Conservation (phyloP, 257 asterid species). For the Penstemon eatonii region DNA sequence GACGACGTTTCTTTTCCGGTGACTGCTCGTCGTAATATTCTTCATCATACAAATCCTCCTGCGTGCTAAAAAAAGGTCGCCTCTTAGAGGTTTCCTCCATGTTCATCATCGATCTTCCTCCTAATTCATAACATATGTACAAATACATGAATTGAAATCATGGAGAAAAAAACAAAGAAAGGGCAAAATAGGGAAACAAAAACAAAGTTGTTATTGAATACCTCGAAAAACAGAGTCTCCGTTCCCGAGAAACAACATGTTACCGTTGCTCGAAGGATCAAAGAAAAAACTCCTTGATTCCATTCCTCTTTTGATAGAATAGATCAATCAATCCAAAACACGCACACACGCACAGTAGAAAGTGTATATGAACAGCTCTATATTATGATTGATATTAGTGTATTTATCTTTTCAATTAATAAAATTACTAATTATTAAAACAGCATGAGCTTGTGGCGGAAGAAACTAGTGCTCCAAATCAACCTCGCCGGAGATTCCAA, state of each 20-base stretch:
- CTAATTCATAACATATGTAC: constrained; percentile 26
- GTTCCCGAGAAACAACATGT: constrained; percentile 70
- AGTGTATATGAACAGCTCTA: constrained; percentile 32
- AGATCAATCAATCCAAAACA: constrained; percentile 29
- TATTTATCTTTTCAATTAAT: background rate
- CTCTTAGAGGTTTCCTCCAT: constrained; percentile 72
- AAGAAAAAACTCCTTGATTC: constrained; percentile 79
- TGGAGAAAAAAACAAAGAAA: background rate
- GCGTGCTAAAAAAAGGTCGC: constrained; percentile 76
- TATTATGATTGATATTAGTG: constrained; percentile 25
- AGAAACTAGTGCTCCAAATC: constrained; percentile 98
- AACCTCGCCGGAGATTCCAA: constrained; percentile 92
- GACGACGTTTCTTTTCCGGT: constrained; percentile 98
- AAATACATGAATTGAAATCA: background rate
- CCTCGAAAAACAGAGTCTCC: constrained; percentile 73
- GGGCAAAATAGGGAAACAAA: background rate
- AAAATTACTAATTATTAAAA: constrained; percentile 46
- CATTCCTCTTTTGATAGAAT: constrained; percentile 54
- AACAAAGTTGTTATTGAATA: constrained; percentile 22
- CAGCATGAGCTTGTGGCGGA: constrained; percentile 97
- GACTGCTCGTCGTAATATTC: constrained; percentile 90
- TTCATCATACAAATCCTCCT: constrained; percentile 76
- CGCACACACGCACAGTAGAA: constrained; percentile 20
- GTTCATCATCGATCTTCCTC: constrained; percentile 63
- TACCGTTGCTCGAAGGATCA: constrained; percentile 64